Conservation (phyloP, 495 filamentous ascomycete species). For the Aspergillus ellipticus region DNA sequence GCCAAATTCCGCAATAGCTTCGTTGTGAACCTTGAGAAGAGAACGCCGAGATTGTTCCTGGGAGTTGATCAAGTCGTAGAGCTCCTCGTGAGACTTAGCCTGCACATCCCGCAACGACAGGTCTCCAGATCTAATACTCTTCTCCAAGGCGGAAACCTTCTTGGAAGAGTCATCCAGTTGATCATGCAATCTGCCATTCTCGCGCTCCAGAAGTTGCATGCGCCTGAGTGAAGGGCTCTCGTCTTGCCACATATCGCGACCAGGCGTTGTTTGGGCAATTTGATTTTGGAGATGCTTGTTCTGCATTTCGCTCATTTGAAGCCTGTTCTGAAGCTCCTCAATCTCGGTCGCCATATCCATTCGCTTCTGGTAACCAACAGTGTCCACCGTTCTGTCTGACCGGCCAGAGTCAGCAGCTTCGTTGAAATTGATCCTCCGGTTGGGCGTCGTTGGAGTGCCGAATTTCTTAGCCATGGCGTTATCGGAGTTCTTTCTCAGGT, state of each 20-base stretch:
- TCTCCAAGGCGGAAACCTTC: slow-evolving; percentile 88
- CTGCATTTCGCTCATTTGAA: slow-evolving; percentile 94
- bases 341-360: slow-evolving; percentile 91
- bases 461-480: slow-evolving; percentile 55
- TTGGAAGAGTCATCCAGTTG: slow-evolving; percentile 92
- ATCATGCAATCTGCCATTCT: slow-evolving; percentile 88
- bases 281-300: slow-evolving; percentile 92
- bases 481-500: slow-evolving; percentile 71
- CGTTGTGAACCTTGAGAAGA: slow-evolving; percentile 79
- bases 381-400: slow-evolving; percentile 87
- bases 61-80: slow-evolving; percentile 88
- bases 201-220: slow-evolving; percentile 87
- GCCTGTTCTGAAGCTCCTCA: slow-evolving; percentile 89
- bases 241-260: slow-evolving; percentile 62
- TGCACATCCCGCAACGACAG: slow-evolving; percentile 88
- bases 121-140: slow-evolving; percentile 81
- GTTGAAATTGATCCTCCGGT: slow-evolving; percentile 64
- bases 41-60: slow-evolving; percentile 86
- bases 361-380: slow-evolving; percentile 78
- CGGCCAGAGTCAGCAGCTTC: slow-evolving; percentile 69
- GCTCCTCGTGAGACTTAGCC: slow-evolving; percentile 89
- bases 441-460: slow-evolving; percentile 72
- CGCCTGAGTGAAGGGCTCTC: slow-evolving; percentile 81
- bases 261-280: slow-evolving; percentile 60
- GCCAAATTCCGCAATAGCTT: slow-evolving; percentile 75